A percentile compares a stretch with the other conserved stretches of the same genome.
Conservation (phyloP, 176 grass and related monocot genomes). For the Cenchrus fungigraminus region DNA sequence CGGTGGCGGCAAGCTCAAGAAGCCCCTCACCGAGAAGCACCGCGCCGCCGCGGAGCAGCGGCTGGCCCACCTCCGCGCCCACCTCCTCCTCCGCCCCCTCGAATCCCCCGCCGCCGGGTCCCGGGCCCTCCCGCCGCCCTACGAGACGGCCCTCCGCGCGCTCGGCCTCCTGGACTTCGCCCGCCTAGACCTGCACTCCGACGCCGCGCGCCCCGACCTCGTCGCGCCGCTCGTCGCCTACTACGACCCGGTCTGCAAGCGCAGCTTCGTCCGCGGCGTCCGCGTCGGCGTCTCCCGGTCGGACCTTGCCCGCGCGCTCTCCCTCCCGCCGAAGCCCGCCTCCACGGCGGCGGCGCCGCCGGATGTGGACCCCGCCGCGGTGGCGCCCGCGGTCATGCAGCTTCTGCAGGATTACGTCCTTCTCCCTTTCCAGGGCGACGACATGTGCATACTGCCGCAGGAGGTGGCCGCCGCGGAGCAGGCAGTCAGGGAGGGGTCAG, state of each 20-base stretch:
- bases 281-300: slow-evolving; percentile 57
- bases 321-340: slow-evolving; percentile 58
- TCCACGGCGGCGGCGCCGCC: slow-evolving; percentile 25
- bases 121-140: slow-evolving; percentile 27
- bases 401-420: slow-evolving; percentile 72
- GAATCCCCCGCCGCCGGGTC: background rate
- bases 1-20: slow-evolving; percentile 49
- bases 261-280: slow-evolving; percentile 68
- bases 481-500: slow-evolving; percentile 65
- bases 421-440: slow-evolving; percentile 63
- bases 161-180: slow-evolving; percentile 76
- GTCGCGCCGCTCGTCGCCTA: slow-evolving; percentile 62
- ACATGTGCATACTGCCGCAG: slow-evolving; percentile 63
- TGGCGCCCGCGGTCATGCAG: slow-evolving; percentile 46
- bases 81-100: slow-evolving; percentile 44
- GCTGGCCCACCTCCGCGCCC: slow-evolving; percentile 42
- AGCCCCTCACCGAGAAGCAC: slow-evolving; percentile 51
- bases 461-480: slow-evolving; percentile 69
- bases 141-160: slow-evolving; percentile 67
- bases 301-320: slow-evolving; percentile 65
- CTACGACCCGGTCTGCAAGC: slow-evolving; percentile 58
- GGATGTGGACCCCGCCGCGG: slow-evolving; percentile 37
- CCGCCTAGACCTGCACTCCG: slow-evolving; percentile 47
- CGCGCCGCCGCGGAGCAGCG: slow-evolving; percentile 57
- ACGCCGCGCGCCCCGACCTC: slow-evolving; percentile 59